phyloP scores from a whole-genome alignment of 2,329 filamentous ascomycete species.

The Ampelomyces quisqualis region DNA sequence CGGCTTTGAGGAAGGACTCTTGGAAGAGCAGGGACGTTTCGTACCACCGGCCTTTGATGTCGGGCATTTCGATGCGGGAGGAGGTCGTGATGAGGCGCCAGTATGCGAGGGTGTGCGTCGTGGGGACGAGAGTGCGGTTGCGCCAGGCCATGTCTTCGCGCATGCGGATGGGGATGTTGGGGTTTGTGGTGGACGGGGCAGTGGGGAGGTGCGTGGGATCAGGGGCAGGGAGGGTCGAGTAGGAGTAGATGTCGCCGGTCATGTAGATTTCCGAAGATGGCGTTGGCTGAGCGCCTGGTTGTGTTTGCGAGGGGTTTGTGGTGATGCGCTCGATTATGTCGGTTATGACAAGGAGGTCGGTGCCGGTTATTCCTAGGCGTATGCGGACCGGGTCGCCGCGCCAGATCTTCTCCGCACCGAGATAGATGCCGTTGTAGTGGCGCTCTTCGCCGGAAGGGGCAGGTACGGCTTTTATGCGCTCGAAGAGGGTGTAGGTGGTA shows the following conservation, averaged over 20 bases:
- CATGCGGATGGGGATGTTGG: constrained; percentile 53
- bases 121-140: constrained; percentile 47
- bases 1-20: constrained; percentile 32
- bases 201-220: constrained; percentile 37
- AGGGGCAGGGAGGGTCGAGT: constrained; percentile 40
- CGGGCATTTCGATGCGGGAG: constrained; percentile 45
- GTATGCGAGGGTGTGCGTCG: constrained; percentile 40
- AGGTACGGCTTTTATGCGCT: constrained; percentile 45
- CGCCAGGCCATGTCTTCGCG: constrained; percentile 54
- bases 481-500: constrained; percentile 56
- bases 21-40: constrained; percentile 55
- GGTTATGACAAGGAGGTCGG: constrained; percentile 53
- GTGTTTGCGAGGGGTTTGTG: constrained; percentile 12
- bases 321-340: constrained; percentile 46
- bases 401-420: constrained; percentile 63
- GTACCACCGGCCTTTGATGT: constrained; percentile 63
- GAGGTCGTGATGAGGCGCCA: constrained; percentile 47
- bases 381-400: constrained; percentile 60
- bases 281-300: constrained; percentile 16
- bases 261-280: constrained; percentile 43
- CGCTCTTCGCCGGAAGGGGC: constrained; percentile 45
- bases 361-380: constrained; percentile 43
- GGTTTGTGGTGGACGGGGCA: constrained; percentile 40
- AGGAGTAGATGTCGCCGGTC: constrained; percentile 56
- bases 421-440: constrained; percentile 56